Evolutionary conservation across 768 basidiomycete genomes (phyloP), one percentile per base, ranked within the genome.

Genomic region (Cystofilobasidium macerans): DNA sequence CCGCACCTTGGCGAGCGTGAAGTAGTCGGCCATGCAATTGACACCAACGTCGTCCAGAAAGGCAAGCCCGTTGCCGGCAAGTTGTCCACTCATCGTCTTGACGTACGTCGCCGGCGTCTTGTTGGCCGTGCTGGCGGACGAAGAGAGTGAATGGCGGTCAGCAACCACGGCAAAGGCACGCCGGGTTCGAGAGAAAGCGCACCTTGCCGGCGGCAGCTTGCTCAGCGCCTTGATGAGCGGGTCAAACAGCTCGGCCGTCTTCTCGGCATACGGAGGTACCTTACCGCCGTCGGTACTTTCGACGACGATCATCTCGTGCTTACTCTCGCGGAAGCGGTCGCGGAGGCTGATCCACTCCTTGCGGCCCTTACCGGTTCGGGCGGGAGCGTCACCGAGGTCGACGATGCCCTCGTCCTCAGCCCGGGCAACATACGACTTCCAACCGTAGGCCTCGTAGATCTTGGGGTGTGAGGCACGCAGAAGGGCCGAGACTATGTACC

Each of bases 181-280:
- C n/a, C n/a, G n/a, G n/a, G n/a, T n/a, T n/a, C n/a, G n/a, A n/a
- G n/a, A n/a, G n/a, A n/a, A 22, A n/a, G 16, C 51, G 51, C 51
- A 54, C 51, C 51, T 54, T 11, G 51, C 51, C 2, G 51, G 51
- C 8, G 51, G 45, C n/a, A 65, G 45, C 18, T 43, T 58, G 64
- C 38, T 36, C 45, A 65, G 57, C 28, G 47, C 56, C n/a, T 47
- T n/a, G 32, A 65, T 58, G 16, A 65, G 57, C 24, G 64, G 64
- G 13, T 20, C 57, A 24, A 65, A 65, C 32, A 65, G 57, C n/a
- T 45, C 42, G 33, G 57, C 64, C n/a, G 57, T 65, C 42, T 65
- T 57, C 13, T 42, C 28, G 35, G 36, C 42, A 35, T 18, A 65
- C 1, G 35, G 42, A 7, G 64, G 64, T 1, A 57, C n/a, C 57